A percentile compares a stretch with the other conserved stretches of the same genome.
Conservation (phyloP, 805 yeast species). For the Zygoascus tannicola region DNA sequence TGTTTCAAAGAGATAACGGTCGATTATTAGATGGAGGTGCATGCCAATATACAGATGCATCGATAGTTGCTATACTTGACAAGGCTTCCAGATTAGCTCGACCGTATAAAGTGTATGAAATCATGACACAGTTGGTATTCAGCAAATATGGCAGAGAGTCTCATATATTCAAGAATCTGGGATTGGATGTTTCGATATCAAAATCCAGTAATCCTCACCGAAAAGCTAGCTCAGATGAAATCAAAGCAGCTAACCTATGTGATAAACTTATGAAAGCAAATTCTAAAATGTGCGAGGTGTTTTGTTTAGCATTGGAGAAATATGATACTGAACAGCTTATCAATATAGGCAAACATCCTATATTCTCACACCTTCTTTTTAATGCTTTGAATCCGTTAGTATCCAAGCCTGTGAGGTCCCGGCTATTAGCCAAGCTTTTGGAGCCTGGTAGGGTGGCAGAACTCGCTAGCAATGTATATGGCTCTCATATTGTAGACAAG, state of each 20-base stretch:
- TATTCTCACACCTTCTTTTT: constrained; percentile 83
- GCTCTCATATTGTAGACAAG: constrained; percentile 82
- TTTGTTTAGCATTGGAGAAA: not conserved
- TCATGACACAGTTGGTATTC: constrained; percentile 11
- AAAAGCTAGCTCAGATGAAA: constrained; percentile 68
- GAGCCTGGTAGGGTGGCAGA: constrained; percentile 40
- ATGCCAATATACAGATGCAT: constrained; percentile 8
- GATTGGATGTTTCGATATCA: not conserved
- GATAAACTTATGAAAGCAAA: constrained; percentile 68
- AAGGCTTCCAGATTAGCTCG: constrained; percentile 19
- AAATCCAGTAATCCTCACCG: not conserved
- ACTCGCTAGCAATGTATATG: constrained; percentile 76
- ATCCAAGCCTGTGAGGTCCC: constrained; percentile 49
- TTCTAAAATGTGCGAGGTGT: constrained; percentile 27
- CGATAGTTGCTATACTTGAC: constrained; percentile 8
- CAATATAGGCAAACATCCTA: constrained; percentile 81
- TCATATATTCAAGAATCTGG: not conserved
- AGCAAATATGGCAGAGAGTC: constrained; percentile 2
- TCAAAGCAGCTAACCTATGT: constrained; percentile 66
- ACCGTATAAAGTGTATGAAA: constrained; percentile 21
- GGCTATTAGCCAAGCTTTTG: constrained; percentile 53
- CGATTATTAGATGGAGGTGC: constrained; percentile 15
- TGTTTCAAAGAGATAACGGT: not conserved
- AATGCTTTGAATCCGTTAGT: constrained; percentile 41
- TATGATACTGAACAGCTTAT: constrained; percentile 47